Conservation (phyloP, 2,329 filamentous ascomycete genomes). For the Aspergillus quadrilineatus region DNA sequence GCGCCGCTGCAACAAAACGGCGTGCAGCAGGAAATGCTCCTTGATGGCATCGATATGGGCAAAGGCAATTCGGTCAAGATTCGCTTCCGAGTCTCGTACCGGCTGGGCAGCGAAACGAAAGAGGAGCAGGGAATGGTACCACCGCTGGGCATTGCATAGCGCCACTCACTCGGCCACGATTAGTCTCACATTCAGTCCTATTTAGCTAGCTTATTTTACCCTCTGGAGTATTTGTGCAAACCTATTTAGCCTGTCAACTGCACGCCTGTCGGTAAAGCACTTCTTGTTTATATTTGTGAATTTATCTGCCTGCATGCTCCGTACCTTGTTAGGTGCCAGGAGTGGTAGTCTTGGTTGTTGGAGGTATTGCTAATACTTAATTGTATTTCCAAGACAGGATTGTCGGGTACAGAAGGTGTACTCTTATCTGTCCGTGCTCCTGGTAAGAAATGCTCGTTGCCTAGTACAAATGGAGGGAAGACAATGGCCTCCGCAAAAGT, state of each 20-base stretch:
- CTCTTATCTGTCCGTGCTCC: too few species aligned
- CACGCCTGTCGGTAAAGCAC: background rate
- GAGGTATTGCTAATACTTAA: background rate
- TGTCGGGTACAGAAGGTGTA: too few species aligned
- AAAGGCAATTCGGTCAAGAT: constrained; percentile 83
- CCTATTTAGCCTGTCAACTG: background rate
- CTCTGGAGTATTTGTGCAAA: background rate
- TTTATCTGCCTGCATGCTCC: background rate
- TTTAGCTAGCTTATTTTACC: background rate
- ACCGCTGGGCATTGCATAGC: constrained; percentile 69
- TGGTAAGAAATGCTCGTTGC: too few species aligned
- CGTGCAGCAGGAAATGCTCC: constrained; percentile 75
- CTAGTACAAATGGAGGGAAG: too few species aligned
- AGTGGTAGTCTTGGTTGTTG: background rate
- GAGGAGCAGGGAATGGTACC: constrained; percentile 84
- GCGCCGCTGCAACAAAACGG: constrained; percentile 70
- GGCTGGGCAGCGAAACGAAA: constrained; percentile 60
- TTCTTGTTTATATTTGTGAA: background rate
- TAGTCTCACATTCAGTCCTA: background rate
- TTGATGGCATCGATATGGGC: constrained; percentile 70
- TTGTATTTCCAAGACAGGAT: background rate
- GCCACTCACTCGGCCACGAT: background rate
- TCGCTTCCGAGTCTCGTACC: constrained; percentile 83
- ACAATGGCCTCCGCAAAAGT: too few species aligned
- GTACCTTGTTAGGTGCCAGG: background rate